phyloP scores from a whole-genome alignment of 306 rosid genomes.

The Trichosanthes cucumerina region DNA sequence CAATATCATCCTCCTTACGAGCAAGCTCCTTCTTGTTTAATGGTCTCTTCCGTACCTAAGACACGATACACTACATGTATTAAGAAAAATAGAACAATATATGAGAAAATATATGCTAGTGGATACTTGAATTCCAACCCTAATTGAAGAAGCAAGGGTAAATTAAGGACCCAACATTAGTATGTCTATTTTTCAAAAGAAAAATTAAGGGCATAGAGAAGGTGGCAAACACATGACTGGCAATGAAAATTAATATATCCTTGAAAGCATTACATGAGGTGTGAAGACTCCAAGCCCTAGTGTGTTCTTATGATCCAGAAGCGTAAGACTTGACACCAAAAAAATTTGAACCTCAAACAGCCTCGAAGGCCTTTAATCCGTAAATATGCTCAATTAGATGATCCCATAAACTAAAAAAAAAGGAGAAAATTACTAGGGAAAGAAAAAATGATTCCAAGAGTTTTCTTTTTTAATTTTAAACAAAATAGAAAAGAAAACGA shows the following conservation, averaged over 20 bases:
- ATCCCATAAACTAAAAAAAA: neutral
- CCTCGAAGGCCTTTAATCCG: neutral
- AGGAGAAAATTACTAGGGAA: neutral
- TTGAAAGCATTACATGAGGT: neutral
- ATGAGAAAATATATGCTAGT: neutral
- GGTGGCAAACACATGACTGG: neutral
- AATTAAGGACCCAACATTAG: neutral
- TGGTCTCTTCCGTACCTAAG: slow-evolving; percentile 93
- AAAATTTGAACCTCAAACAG: neutral
- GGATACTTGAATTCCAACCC: neutral
- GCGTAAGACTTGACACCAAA: neutral
- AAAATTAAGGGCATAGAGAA: neutral
- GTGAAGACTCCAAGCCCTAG: neutral
- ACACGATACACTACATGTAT: neutral
- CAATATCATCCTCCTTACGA: slow-evolving; percentile 94
- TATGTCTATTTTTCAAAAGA: neutral
- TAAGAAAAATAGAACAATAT: neutral
- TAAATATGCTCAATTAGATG: neutral
- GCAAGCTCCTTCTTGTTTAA: slow-evolving; percentile 88
- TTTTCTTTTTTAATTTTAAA: neutral
- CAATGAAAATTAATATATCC: neutral
- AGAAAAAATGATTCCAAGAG: neutral
- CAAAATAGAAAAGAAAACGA: neutral
- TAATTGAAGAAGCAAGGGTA: neutral
- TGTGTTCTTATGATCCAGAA: neutral